Base-by-base conservation (phyloP, 2,329 filamentous ascomycete genomes). In the Paecilomyces sp. region DNA sequence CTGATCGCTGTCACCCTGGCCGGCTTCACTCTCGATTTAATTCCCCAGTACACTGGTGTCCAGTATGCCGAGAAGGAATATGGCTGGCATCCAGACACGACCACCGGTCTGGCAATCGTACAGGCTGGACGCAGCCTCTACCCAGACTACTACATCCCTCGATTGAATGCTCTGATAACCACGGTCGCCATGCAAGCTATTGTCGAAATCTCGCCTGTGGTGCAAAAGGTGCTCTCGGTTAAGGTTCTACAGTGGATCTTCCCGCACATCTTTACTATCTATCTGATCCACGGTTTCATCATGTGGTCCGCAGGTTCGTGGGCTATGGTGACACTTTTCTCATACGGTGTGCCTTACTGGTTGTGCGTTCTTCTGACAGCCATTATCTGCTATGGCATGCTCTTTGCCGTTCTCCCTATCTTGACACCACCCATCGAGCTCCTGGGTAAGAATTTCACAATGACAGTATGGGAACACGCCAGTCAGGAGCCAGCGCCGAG, bases 251-350 rank as follows among this genome's bases (percentile, higher is more conserved):
- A 76, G 9, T 68, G 72, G 54, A 65, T 80, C n/a, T 80, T 80
- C 66, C 79, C 78, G 4, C 79, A 81, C 65, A 77, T 80, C 63
- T 80, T 80, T 66, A 80, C 77, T 36, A 78, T 81, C 58, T 81
- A 81, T 63, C 73, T 81, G 8, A 70, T 80, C 54, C 79, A 81
- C 63, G 79, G 79, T 47, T 65, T 72, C 47, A 63, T 72, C 24
- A 71, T 72, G 60, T 72, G 70, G 70, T 63, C 64, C 6, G 50
- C 71, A 5, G 70, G 70, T n/a, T 60, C 70, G 11, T 64, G 61
- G 59, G 56, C 64, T 8, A 64, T 63, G 53, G 58, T 71, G 13
- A 59, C 60, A 7, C 47, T 71, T 9, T 62, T 57, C 18, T 55
- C 53, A 1, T 54, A 61, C 13, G 61, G 66, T 2, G 54, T 66